Evolutionary conservation across 352 stramenopile species (phyloP).

Genomic region (Phytopythium sindhum): DNA sequence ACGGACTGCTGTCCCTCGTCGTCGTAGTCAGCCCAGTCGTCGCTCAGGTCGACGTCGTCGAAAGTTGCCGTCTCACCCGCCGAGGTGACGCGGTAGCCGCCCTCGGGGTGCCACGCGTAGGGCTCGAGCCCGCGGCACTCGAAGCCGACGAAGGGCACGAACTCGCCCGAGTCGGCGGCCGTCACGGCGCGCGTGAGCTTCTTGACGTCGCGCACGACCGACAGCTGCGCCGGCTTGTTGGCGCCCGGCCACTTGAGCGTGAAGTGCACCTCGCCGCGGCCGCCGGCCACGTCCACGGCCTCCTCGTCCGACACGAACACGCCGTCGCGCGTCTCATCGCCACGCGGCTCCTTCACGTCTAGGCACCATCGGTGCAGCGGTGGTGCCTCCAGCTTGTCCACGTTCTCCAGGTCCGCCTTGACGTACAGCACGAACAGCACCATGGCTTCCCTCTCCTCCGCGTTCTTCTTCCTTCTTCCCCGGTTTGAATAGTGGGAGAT

Average conservation of each 20-base stretch:
- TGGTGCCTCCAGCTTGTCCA: conserved; percentile 68
- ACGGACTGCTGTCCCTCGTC: conserved; percentile 75
- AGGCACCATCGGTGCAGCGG: conserved; percentile 77
- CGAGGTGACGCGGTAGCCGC: conserved; percentile 69
- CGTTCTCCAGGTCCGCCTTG: conserved; percentile 87
- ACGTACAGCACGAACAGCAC: conserved; percentile 86
- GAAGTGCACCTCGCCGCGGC: conserved; percentile 76
- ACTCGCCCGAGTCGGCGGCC: conserved; percentile 63
- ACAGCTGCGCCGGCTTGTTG: conserved; percentile 78
- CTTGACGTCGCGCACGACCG: conserved; percentile 84
- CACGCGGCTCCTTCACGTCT: conserved; percentile 77
- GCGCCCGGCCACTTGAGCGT: conserved; percentile 83
- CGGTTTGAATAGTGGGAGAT: not conserved
- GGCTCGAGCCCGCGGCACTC: conserved; percentile 85
- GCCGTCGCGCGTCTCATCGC: conserved; percentile 71
- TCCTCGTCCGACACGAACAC: conserved; percentile 85
- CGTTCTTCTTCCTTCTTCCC: conserved; percentile 2
- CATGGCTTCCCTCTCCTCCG: conserved; percentile 25
- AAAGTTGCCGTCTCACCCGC: conserved; percentile 59
- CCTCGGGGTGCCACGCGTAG: conserved; percentile 73
- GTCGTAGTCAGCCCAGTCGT: conserved; percentile 88
- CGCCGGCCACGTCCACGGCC: conserved; percentile 63
- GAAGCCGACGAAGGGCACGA: conserved; percentile 82
- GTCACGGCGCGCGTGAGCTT: conserved; percentile 68
- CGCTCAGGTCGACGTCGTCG: conserved; percentile 74